Evolutionary conservation across 345 rosid species (phyloP), one percentile per base, ranked within the genome.

Genomic region (Populus alba): DNA sequence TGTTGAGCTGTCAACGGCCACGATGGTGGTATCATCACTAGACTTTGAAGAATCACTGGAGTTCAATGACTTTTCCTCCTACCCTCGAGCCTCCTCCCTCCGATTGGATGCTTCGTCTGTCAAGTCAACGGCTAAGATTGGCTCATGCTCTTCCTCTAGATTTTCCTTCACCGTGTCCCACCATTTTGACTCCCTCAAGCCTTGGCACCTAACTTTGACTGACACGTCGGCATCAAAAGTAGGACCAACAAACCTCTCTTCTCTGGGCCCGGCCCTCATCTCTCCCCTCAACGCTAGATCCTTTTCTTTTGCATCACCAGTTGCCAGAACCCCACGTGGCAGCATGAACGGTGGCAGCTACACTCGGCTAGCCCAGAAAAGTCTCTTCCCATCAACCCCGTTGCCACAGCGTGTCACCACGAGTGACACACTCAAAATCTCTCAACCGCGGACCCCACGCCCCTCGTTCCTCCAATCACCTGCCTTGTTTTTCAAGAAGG

Each of bases 381-480:
- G 82, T 68, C 43, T 91, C 15, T 92, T 92, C 80, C 91, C 97
- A 0, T 96, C 93, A 0, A 96, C 97, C 43, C 98, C 98, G 1
- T 73, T 96, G 62, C 97, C 98, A 15, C 93, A 89, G 82, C 86
- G 90, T 22, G 89, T 84, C 27, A 79, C 81, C 7, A 55, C 77
- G 12, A 22, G 57, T 2, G 87, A 75, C 15, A 39, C 76, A 1
- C 27, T 83, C 77, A 75, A 75, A 29, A 75, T 43, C 23, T 6
- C 76, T 23, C 77, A 75, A 1, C 88, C 83, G 37, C 84, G 92
- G 81, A 90, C 95, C 20, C 92, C 97, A 13, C 89, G 91, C 7
- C 92, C 99, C 0, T 96, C 94, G 1, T 96, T 96, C 86, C 90
- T 96, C 51, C 97, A 91, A 78, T 94, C 98, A 15, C 99, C 99